Percentiles rank a stretch among this genome's conserved stretches.
Evolutionary conservation across 176 grass and related monocot species (phyloP).

Genomic region (Alloteropsis semialata): DNA sequence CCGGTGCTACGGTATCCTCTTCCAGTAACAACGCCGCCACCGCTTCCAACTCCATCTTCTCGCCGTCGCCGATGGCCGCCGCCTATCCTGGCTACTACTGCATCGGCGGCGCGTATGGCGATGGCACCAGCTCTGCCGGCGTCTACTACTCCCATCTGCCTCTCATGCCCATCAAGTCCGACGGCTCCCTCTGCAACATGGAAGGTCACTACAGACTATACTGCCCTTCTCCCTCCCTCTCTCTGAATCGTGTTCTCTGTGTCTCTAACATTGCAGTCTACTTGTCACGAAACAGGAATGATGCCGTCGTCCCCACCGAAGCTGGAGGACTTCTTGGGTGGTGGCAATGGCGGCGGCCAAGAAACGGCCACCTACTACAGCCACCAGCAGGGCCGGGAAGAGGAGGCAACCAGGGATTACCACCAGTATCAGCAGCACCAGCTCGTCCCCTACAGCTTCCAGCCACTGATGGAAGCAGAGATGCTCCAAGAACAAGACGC

Average conservation of each 20-base stretch:
- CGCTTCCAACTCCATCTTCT: constrained; percentile 65
- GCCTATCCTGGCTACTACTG: constrained; percentile 51
- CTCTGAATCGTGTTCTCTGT: neutral
- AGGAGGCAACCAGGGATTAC: constrained; percentile 23
- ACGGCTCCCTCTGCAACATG: constrained; percentile 81
- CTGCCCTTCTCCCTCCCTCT: neutral
- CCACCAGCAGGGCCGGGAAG: constrained; percentile 45
- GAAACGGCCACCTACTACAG: constrained; percentile 53
- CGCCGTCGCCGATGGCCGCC: constrained; percentile 48
- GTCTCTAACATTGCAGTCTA: neutral
- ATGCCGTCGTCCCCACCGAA: constrained; percentile 79
- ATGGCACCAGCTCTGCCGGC: constrained; percentile 46
- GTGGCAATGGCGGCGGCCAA: constrained; percentile 41
- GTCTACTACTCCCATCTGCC: constrained; percentile 72
- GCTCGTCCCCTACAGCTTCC: constrained; percentile 51
- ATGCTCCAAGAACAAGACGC: constrained; percentile 59
- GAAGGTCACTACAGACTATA: constrained; percentile 61
- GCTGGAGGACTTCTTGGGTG: constrained; percentile 96
- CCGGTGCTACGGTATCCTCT: constrained; percentile 23
- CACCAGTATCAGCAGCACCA: constrained; percentile 42
- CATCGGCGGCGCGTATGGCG: constrained; percentile 50
- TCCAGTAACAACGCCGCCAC: constrained; percentile 14
- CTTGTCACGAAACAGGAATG: constrained; percentile 44
- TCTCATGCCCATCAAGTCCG: constrained; percentile 69
- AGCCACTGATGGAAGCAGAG: constrained; percentile 56